Evolutionary conservation across 2,329 filamentous ascomycete genomes (phyloP), one percentile per base, ranked within the genome.

Genomic region (Cylindrodendrum hubeiense): DNA sequence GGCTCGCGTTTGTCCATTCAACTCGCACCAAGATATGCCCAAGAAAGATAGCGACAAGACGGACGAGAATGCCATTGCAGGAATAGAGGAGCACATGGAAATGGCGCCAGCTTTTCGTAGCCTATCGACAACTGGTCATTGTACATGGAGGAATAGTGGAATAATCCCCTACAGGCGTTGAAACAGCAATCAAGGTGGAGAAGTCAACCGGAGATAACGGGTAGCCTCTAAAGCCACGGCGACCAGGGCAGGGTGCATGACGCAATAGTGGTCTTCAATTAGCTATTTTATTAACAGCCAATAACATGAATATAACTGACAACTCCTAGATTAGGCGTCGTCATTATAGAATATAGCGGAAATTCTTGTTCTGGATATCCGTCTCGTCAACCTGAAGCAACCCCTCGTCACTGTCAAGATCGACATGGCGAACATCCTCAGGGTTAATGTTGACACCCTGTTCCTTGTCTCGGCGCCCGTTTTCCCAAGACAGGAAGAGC

Each of bases 401-500:
- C 2, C 41, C 53, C 46, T 52, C 65, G 22, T 67, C 65, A 2
- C 24, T 34, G 4, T 44, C 30, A 6, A 67, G 65, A 51, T 67
- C 61, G 33, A 67, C 65, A 19, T 57, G 60, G 22, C 65, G 60
- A 9, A 43, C 30, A 41, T 67, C 65, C 55, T 67, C 65, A 19
- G 64, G 64, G 21, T 67, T 56, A 30, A 58, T 56, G 19, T 56
- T 49, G 10, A 67, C 50, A 4, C 64, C 64, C 37, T 67, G 64
- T 19, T 67, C 65, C 30, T 51, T 54, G 37, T 67, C 65, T 24
- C 65, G 39, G 8, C 51, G 50, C 9, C 39, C 41, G 3, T 67
- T 67, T 30, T 64, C 60, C 65, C 60, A 67, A 86, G 82, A 49
- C 9, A 66, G 47, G 37, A 58, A 63, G 13, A 63, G 57, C 0